Conservation (phyloP, 2,329 filamentous ascomycete genomes). For the Delphinella strobiligena region DNA sequence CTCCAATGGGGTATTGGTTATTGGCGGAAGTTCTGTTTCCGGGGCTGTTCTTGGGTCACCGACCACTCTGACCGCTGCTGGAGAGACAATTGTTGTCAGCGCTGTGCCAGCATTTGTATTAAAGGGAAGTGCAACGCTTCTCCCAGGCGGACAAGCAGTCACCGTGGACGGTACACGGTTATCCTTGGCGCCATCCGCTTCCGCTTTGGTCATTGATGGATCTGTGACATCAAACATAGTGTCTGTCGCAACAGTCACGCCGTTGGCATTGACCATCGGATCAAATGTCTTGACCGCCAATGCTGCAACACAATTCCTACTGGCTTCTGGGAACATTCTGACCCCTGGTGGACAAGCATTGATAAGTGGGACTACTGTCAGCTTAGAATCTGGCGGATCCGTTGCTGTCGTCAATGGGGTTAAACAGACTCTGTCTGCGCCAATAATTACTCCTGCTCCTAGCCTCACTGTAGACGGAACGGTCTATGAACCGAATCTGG, state of each 20-base stretch:
- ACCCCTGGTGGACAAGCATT: slow-evolving; percentile 26
- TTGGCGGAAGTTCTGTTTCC: slow-evolving; percentile 12
- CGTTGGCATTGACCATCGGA: slow-evolving; percentile 25
- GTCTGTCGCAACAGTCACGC: slow-evolving; percentile 15
- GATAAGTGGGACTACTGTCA: slow-evolving; percentile 27
- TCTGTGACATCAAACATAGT: slow-evolving; percentile 11
- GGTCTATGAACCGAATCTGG: slow-evolving; percentile 18
- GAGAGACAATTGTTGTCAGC: slow-evolving; percentile 14
- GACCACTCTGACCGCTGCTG: slow-evolving; percentile 4
- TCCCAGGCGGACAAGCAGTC: slow-evolving; percentile 22
- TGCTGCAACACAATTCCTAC: slow-evolving; percentile 33
- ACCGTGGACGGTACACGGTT: slow-evolving; percentile 24
- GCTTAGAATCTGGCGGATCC: slow-evolving; percentile 20
- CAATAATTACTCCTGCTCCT: slow-evolving; percentile 19
- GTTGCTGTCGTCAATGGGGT: slow-evolving; percentile 29
- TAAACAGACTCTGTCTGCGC: slow-evolving; percentile 21
- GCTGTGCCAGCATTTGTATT: slow-evolving; percentile 22
- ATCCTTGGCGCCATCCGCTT: slow-evolving; percentile 22
- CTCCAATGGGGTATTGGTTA: slow-evolving; percentile 10
- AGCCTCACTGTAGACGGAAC: slow-evolving; percentile 14
- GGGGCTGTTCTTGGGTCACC: background rate
- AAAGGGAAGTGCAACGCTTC: slow-evolving; percentile 22
- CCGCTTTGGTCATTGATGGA: slow-evolving; percentile 23
- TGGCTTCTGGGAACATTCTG: slow-evolving; percentile 25
- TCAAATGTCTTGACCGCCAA: slow-evolving; percentile 29